Evolutionary conservation across 2,329 filamentous ascomycete genomes (phyloP).

Genomic region (Sarocladium oryzae): DNA sequence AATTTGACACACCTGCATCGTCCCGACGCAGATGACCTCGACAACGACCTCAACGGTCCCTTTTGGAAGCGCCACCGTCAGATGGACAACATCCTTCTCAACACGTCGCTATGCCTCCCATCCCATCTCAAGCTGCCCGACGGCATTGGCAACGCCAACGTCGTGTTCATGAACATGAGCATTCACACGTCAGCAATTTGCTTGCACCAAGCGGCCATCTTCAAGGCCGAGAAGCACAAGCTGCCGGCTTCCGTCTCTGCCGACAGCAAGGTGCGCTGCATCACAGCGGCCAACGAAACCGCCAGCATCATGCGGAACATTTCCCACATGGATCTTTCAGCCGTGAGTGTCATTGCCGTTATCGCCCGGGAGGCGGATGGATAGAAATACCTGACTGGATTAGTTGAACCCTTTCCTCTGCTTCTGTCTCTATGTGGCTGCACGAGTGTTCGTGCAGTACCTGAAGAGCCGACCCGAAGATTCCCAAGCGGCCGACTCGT

Average conservation of each 20-base stretch:
- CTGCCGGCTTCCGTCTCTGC: constrained; percentile 70
- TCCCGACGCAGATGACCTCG: constrained; percentile 71
- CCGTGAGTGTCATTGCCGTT: constrained; percentile 47
- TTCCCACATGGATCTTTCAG: constrained; percentile 77
- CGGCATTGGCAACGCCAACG: constrained; percentile 71
- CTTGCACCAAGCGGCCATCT: constrained; percentile 96
- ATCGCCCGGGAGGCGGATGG: not conserved
- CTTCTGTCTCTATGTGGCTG: constrained; percentile 93
- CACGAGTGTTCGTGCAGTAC: constrained; percentile 91
- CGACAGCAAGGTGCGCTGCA: constrained; percentile 88
- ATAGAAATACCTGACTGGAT: constrained; percentile 20
- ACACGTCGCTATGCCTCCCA: constrained; percentile 79
- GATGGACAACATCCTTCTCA: constrained; percentile 85
- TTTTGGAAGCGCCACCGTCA: constrained; percentile 93
- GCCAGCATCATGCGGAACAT: constrained; percentile 93
- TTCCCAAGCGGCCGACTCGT: constrained; percentile 65
- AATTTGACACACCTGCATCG: constrained; percentile 90
- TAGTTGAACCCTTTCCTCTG: constrained; percentile 95
- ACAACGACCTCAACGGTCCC: constrained; percentile 81
- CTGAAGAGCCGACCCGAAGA: constrained; percentile 91
- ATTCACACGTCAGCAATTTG: constrained; percentile 96
- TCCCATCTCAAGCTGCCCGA: constrained; percentile 70
- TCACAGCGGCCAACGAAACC: constrained; percentile 89
- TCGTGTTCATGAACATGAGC: constrained; percentile 93
- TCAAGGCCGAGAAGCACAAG: constrained; percentile 87